Conservation (phyloP, 805 yeast genomes). For the Ogataea dorogensis region DNA sequence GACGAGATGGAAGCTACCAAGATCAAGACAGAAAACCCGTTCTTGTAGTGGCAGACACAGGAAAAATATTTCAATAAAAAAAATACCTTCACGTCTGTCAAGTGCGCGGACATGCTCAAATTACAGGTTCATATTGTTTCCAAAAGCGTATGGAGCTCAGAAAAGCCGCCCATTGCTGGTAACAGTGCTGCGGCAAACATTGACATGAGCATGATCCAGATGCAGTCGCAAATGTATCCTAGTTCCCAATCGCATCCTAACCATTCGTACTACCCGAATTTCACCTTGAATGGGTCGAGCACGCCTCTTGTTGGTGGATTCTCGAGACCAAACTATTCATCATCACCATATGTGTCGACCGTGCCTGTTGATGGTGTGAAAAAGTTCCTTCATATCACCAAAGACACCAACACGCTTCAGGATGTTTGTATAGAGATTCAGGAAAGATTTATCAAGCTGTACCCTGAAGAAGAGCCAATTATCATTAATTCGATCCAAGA, state of each 20-base stretch:
- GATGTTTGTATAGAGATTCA: slow-evolving; percentile 53
- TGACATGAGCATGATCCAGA: slow-evolving; percentile 8
- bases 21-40: slow-evolving; percentile 8
- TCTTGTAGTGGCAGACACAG: slow-evolving; percentile 6
- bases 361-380: slow-evolving; percentile 16
- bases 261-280: slow-evolving; percentile 15
- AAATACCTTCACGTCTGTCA: too few species aligned
- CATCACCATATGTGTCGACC: slow-evolving; percentile 17
- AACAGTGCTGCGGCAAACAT: slow-evolving; percentile 7
- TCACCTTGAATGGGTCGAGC: slow-evolving; percentile 27
- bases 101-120: slow-evolving; percentile 23
- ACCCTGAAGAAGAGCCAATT: slow-evolving; percentile 59
- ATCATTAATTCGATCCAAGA: slow-evolving; percentile 66
- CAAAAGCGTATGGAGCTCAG: slow-evolving; percentile 21
- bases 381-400: slow-evolving; percentile 66
- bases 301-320: slow-evolving; percentile 25
- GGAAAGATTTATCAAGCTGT: slow-evolving; percentile 57
- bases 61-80: slow-evolving; percentile 7
- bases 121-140: slow-evolving; percentile 30
- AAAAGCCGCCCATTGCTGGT: not conserved
- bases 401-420: slow-evolving; percentile 43
- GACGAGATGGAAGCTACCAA: slow-evolving; percentile 31
- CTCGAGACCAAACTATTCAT: slow-evolving; percentile 10
- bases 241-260: slow-evolving; percentile 10
- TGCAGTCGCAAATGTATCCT: slow-evolving; percentile 9